Percentiles rank a stretch among this genome's conserved stretches.
These are phyloP conservation scores for Anethum foeniculum DNA, from an alignment of 140 eudicot species.

Conservation along the genomic window DNA sequence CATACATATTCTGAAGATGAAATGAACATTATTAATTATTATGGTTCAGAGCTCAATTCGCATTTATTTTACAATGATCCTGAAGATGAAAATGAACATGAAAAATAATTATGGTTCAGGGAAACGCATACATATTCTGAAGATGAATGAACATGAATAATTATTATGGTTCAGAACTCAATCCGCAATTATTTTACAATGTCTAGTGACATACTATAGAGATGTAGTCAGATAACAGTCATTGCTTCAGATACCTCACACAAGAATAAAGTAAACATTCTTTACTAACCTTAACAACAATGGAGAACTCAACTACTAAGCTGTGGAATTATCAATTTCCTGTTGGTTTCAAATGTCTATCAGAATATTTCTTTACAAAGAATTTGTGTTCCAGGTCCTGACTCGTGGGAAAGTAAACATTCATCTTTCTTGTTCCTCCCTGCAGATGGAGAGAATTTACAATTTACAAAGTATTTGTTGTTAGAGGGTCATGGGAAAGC, in stretches of 20 bases:
- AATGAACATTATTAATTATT: too few species aligned
- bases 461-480: not conserved
- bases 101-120: not conserved
- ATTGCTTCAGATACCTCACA: too few species aligned
- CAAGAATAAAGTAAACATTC: not conserved
- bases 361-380: not conserved
- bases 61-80: too few species aligned
- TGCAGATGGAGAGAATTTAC: not conserved
- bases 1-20: too few species aligned
- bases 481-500: not conserved
- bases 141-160: constrained; percentile 44
- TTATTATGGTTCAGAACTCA: not conserved
- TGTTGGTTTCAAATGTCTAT: not conserved
- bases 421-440: not conserved
- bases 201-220: not conserved
- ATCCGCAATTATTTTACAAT: not conserved
- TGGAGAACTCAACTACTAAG: not conserved
- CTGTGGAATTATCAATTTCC: not conserved
- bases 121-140: constrained; percentile 45
- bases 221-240: too few species aligned
- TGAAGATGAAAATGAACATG: constrained; percentile 47
- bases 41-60: too few species aligned
- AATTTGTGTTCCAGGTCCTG: too few species aligned
- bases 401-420: too few species aligned
- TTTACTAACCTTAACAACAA: not conserved